Evolutionary conservation across 257 asterid species (phyloP), one percentile per base, ranked within the genome.

Genomic region (Solanum neorickii): DNA sequence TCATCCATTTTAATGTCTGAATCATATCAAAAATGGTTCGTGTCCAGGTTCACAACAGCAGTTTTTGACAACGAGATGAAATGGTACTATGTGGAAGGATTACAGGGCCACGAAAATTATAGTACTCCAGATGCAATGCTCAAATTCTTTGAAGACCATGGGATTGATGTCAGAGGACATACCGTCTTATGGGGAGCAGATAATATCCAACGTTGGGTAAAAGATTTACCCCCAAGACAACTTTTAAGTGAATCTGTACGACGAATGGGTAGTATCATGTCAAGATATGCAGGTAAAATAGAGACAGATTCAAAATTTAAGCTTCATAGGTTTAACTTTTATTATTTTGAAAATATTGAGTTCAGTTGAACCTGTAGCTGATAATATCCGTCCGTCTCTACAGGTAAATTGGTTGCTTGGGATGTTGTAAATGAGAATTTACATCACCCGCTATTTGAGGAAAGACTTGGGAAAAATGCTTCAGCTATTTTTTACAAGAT

Each of bases 351-450:
- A 27, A 46, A 78, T 25, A 25, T 5, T 25, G 14, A 46, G 44
- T 47, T 80, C 68, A 47, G 27, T 7, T 29, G 12, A 29, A 80
- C 46, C 2, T 2, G 13, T 82, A 82, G 8, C 69, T 18, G 21
- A 82, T 18, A 49, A 18, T 16, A 29, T 31, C 6, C 6, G 1
- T 49, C 21, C 1, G 44, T 4, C 44, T 80, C 31, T 76, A n/a
- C 87, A 3, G 91, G 92, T 5, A 84, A 88, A 16, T 87, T 94
- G 16, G 70, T 90, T 5, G 93, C 89, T 16, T 94, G 97, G 97
- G 97, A 94, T 33, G 93, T 93, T 2, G 84, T 94, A 88, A 94
- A 94, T 82, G 97, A 93, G 93, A 93, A 94, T 42, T 11, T 94
- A 74, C 95, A 94, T 88, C 77, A 84, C 90, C 84, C 91, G 0